Evolutionary conservation across 192 early-diverging fungal genomes (phyloP).

Genomic region (Backusella parvicylindrica): DNA sequence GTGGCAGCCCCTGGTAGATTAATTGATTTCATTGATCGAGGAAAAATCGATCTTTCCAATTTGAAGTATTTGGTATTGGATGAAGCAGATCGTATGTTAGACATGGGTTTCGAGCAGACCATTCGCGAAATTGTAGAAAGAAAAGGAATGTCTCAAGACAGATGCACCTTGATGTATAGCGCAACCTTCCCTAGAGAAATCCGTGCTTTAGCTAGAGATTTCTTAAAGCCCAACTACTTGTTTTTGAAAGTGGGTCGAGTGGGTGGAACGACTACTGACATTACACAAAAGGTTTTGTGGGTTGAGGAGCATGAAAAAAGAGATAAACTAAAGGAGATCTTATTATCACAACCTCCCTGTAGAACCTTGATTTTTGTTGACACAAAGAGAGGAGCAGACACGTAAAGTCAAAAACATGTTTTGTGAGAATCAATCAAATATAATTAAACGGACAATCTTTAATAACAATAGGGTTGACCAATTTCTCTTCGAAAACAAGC

Average conservation of each 20-base stretch:
- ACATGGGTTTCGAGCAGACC: constrained; percentile 89
- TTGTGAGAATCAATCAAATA: not conserved
- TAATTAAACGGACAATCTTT: not conserved
- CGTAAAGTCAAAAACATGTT: constrained; percentile 12
- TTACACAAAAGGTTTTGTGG: constrained; percentile 60
- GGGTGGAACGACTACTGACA: constrained; percentile 56
- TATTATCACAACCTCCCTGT: constrained; percentile 44
- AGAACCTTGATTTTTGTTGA: constrained; percentile 82
- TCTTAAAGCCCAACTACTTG: constrained; percentile 59
- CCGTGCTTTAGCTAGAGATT: constrained; percentile 56
- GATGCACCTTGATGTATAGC: constrained; percentile 89
- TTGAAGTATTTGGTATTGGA: constrained; percentile 78
- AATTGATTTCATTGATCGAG: constrained; percentile 60
- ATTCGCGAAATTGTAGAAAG: constrained; percentile 57
- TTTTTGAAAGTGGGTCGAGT: constrained; percentile 66
- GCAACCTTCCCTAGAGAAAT: constrained; percentile 83
- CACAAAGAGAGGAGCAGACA: constrained; percentile 78
- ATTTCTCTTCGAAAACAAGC: constrained; percentile 62
- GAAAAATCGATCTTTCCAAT: constrained; percentile 38
- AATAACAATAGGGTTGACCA: constrained; percentile 47
- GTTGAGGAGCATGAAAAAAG: constrained; percentile 30
- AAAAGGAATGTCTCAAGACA: constrained; percentile 32
- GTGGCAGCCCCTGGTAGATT: constrained; percentile 95
- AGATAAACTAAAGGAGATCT: constrained; percentile 43
- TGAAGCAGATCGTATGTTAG: constrained; percentile 91